Evolutionary conservation across 352 stramenopile species (phyloP).

Genomic region (Phytopythium helicoides): DNA sequence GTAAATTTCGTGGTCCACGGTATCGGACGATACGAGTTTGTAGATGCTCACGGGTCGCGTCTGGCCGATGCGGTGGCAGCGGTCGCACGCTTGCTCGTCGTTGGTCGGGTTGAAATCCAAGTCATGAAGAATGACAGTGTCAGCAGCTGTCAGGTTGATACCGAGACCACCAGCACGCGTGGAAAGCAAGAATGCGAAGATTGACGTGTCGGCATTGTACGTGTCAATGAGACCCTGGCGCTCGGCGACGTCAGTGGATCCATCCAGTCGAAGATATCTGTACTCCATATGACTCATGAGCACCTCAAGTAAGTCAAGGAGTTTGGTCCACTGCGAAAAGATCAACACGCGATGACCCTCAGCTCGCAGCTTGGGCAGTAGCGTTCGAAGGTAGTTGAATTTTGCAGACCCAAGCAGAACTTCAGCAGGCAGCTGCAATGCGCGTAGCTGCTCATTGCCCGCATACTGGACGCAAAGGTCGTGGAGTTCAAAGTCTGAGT

Average conservation of each 20-base stretch:
- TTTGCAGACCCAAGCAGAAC: conserved; percentile 94
- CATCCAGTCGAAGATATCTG: conserved; percentile 78
- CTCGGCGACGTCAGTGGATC: conserved; percentile 68
- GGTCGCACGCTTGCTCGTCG: conserved; percentile 87
- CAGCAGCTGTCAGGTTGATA: conserved; percentile 96
- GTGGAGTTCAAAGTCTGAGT: conserved; percentile 96
- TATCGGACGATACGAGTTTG: conserved; percentile 89
- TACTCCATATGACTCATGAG: conserved; percentile 76
- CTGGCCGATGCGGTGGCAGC: conserved; percentile 90
- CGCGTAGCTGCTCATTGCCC: conserved; percentile 70
- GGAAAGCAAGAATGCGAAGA: conserved; percentile 97
- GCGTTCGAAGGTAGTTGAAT: conserved; percentile 85
- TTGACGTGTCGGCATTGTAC: conserved; percentile 87
- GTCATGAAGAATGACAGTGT: conserved; percentile 88
- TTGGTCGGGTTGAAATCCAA: conserved; percentile 86
- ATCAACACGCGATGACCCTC: conserved; percentile 95
- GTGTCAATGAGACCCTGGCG: conserved; percentile 81
- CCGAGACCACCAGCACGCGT: conserved; percentile 96
- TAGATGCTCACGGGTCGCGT: conserved; percentile 90
- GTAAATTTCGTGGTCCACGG: conserved; percentile 92
- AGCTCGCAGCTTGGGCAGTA: conserved; percentile 85
- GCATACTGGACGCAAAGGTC: conserved; percentile 90
- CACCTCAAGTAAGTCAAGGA: conserved; percentile 93
- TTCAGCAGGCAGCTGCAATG: conserved; percentile 85
- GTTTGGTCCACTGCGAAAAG: conserved; percentile 97